Conservation (phyloP, 1,284 basidiomycete genomes). For the Irpex rosettiformis region DNA sequence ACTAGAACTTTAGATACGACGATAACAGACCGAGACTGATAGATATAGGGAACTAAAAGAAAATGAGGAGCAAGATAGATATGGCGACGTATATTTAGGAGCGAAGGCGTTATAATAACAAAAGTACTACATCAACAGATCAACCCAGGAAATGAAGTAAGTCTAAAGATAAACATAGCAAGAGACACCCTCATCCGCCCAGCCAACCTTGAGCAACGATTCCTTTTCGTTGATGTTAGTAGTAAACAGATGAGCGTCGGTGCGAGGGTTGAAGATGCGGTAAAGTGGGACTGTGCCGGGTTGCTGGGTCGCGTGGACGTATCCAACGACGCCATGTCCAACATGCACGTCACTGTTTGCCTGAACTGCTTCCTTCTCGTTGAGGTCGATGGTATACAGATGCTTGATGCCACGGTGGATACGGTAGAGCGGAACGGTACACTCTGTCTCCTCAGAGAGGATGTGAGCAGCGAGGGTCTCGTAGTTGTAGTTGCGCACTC, state of each 20-base stretch:
- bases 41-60: too few species aligned
- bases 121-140: too few species aligned
- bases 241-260: slow-evolving; percentile 16
- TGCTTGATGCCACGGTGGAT: slow-evolving; percentile 9
- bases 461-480: slow-evolving; percentile 14
- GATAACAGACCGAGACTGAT: too few species aligned
- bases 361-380: not conserved
- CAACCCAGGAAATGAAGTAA: too few species aligned
- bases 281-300: slow-evolving; percentile 10
- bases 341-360: not conserved
- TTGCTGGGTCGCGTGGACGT: slow-evolving; percentile 6
- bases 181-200: slow-evolving; percentile 11
- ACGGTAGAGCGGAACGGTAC: slow-evolving; percentile 13
- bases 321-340: slow-evolving; percentile 7
- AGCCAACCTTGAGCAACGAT: slow-evolving; percentile 2
- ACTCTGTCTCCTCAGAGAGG: slow-evolving; percentile 4
- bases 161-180: slow-evolving; percentile 13
- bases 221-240: slow-evolving; percentile 11
- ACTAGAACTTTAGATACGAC: too few species aligned
- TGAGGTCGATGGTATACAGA: slow-evolving; percentile 12
- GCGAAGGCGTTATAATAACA: too few species aligned
- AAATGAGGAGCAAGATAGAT: too few species aligned
- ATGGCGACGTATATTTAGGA: too few species aligned
- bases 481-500: slow-evolving; percentile 9
- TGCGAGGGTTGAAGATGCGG: not conserved